Percentiles rank a stretch among this genome's conserved stretches.
These are phyloP conservation scores for Boechera retrofracta DNA, from an alignment of 345 rosid species.

Conservation along the genomic window DNA sequence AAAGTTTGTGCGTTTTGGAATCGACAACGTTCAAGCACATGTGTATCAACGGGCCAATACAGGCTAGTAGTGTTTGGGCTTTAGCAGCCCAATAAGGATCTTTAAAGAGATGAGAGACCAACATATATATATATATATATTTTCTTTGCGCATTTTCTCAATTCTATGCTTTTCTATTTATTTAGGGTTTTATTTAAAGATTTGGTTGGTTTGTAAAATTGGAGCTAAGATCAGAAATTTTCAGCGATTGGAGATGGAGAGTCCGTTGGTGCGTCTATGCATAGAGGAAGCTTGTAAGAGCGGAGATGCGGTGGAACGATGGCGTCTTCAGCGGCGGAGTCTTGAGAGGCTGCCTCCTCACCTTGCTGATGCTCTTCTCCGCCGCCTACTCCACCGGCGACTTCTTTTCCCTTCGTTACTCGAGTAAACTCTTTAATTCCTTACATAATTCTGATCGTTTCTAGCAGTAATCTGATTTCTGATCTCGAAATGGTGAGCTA, in stretches of 20 bases:
- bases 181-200: neutral
- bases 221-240: neutral
- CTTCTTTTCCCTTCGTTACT: slow-evolving; percentile 91
- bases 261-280: slow-evolving; percentile 65
- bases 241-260: slow-evolving; percentile 44
- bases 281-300: slow-evolving; percentile 71
- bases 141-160: neutral
- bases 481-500: neutral
- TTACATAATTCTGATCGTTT: neutral
- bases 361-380: slow-evolving; percentile 81
- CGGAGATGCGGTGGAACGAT: slow-evolving; percentile 64
- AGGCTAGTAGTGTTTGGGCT: neutral
- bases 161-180: too few species aligned
- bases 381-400: slow-evolving; percentile 64
- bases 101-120: too few species aligned
- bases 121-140: too few species aligned
- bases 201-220: slow-evolving; percentile 3
- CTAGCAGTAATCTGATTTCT: slow-evolving; percentile 5
- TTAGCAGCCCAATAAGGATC: slow-evolving; percentile 19
- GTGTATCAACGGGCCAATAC: neutral
- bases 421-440: slow-evolving; percentile 54
- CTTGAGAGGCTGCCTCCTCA: slow-evolving; percentile 74
- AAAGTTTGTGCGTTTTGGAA: slow-evolving; percentile 6
- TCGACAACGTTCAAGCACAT: neutral
- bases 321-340: slow-evolving; percentile 81